Evolutionary conservation across 768 basidiomycete species (phyloP), one percentile per base, ranked within the genome.

Genomic region (Mrakia hoshinonis): DNA sequence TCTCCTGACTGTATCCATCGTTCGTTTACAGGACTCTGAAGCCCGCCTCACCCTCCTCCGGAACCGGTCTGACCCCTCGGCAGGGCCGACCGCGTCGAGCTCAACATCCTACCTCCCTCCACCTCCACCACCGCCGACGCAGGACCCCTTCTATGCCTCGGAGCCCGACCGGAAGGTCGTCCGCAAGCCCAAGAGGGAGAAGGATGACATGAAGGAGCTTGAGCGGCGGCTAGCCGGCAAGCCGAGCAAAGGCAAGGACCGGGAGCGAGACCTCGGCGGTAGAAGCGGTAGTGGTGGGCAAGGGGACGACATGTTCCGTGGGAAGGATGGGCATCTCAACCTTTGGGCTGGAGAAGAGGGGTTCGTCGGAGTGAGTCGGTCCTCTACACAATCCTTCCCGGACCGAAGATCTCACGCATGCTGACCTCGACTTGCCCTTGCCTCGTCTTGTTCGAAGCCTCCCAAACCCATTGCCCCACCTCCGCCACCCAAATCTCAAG

Each of bases 11-110:
- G 29, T 1, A 29, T 0, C 26, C 22, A 31, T 26, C 36, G 7
- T 26, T 24, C 22, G 18, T 26, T 11, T 29, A 11, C 51, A 79
- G 78, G 77, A 77, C 67, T 67, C 77, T 1, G 74, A 74, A 55
- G 76, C 78, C 68, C 76, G 79, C 10, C 75, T 81, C 20, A 71
- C 73, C 2, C 65, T 74, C 31, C 75, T 81, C 0, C 76, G 80
- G 13, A 62, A 74, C 26, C 65, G 76, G 63, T 18, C 15, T 4
- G 26, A 63, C 31, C 43, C 58, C 22, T 46, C 54, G 6, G 49
- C 38, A 31, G n/a, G 22, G 31, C 38, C 58, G 15, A 22, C 55
- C n/a, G 26, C 18, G 36, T 51, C 46, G 55, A 54, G 22, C 46
- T 68, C 55, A 38, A 58, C 58, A n/a, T 22, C 64, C 15, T 47